Base-by-base conservation (phyloP, 139 green algal genomes). In the Chlorella sp. region DNA sequence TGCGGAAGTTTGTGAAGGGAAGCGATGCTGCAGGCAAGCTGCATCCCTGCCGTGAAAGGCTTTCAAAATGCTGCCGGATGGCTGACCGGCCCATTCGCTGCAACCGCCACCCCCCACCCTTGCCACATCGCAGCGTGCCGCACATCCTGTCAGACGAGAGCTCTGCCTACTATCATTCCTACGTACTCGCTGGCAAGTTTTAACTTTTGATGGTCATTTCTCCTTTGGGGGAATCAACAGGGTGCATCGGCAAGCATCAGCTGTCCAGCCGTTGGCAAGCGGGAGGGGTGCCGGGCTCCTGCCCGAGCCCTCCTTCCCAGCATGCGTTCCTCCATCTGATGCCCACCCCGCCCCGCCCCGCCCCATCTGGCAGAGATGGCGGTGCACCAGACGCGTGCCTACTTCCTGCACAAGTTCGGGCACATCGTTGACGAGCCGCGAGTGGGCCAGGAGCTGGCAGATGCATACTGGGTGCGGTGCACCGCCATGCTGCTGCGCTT, bases 71-170 rank as follows among this genome's bases (percentile, higher is more conserved):
- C n/a, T 83, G 41, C n/a, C 30, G 8, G 28, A 44, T 76, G 83
- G 43, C 67, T 84, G 26, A n/a, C n/a, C n/a, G n/a, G n/a, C n/a
- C n/a, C n/a, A n/a, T n/a, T n/a, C n/a, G n/a, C n/a, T n/a, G n/a
- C n/a, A n/a, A n/a, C n/a, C n/a, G n/a, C n/a, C n/a, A n/a, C n/a
- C 8, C 38, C 20, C 20, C 69, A 19, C 68, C 16, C 30, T 26
- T 32, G 40, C 46, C 13, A 0, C 22, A 38, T 3, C 51, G 89
- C 60, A 88, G 75, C 43, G 94, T 97, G 54, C 94, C 94, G 0
- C 94, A 97, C 91, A 94, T 95, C 65, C 86, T 95, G 41, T 87
- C 86, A 16, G 94, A 97, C 80, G 93, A 97, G 87, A 81, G 76
- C 30, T 86, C 65, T 26, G 93, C 86, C 83, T 97, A 97, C 87